Conservation (phyloP, 768 basidiomycete genomes). For the Mycena rebaudengoi region DNA sequence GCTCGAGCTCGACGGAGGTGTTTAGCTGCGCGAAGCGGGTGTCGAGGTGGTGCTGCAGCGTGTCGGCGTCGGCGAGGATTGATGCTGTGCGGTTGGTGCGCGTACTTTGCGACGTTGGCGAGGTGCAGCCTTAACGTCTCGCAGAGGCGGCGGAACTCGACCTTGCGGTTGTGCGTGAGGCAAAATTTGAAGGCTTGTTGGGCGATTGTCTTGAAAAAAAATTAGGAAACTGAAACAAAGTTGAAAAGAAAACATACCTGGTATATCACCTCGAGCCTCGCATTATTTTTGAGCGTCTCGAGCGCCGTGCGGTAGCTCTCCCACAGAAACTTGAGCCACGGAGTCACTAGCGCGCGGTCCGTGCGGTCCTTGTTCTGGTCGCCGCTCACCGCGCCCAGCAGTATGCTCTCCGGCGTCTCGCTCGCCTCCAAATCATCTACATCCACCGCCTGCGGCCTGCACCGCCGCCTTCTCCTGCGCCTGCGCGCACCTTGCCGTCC, state of each 20-base stretch:
- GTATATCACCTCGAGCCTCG: constrained; percentile 90
- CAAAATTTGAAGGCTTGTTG: constrained; percentile 99
- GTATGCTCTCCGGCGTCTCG: constrained; percentile 92
- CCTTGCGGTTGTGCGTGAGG: constrained; percentile 90
- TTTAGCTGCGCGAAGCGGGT: constrained; percentile 97
- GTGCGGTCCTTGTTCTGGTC: constrained; percentile 93
- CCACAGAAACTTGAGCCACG: constrained; percentile 99
- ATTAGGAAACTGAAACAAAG: background rate
- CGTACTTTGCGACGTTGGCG: constrained; percentile 93
- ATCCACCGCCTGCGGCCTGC: constrained; percentile 75
- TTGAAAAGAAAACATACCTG: constrained; percentile 67
- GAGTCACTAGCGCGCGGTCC: constrained; percentile 93
- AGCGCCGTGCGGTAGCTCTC: constrained; percentile 96
- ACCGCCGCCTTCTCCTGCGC: constrained; percentile 90
- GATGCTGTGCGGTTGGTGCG: constrained; percentile 92
- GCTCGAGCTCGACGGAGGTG: constrained; percentile 95
- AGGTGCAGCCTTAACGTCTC: constrained; percentile 96
- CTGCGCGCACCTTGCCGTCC: constrained; percentile 82
- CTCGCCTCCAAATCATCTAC: constrained; percentile 96
- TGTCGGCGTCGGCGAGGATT: constrained; percentile 96
- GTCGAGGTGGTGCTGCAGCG: constrained; percentile 94
- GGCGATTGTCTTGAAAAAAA: constrained; percentile 77
- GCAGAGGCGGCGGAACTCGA: constrained; percentile 96
- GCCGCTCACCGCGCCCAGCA: constrained; percentile 90
- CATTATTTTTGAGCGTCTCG: constrained; percentile 96